Evolutionary conservation across 108 stramenopile species (phyloP).

Genomic region (Phaeodactylum tricornutum): DNA sequence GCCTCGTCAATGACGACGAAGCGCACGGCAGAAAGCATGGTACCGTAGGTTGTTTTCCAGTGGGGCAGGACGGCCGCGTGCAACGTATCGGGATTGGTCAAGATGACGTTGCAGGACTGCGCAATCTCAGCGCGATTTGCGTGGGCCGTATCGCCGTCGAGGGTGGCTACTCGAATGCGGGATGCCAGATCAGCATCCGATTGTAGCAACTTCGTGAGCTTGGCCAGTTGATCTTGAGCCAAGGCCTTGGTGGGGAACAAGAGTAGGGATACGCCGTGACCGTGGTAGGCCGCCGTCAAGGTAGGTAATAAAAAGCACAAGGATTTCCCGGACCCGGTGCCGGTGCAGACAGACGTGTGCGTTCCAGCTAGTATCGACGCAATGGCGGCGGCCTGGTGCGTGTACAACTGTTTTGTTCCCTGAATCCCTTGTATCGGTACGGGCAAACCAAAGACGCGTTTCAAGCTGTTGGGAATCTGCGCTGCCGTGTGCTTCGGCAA

Average conservation of each 20-base stretch:
- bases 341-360: conserved; percentile 78
- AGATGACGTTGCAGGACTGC: conserved; percentile 62
- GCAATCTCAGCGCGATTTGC: conserved; percentile 51
- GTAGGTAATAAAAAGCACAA: conserved; percentile 81
- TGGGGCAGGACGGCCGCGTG: conserved; percentile 89
- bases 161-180: conserved; percentile 40
- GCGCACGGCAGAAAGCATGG: conserved; percentile 40
- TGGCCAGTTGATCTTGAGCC: conserved; percentile 93
- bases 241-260: conserved; percentile 97
- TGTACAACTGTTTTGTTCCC: conserved; percentile 29
- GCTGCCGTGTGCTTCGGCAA: neutral
- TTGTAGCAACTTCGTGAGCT: conserved; percentile 38
- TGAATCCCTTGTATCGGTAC: neutral
- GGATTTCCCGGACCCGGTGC: conserved; percentile 85
- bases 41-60: conserved; percentile 54
- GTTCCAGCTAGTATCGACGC: conserved; percentile 36
- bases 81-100: conserved; percentile 97
- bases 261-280: conserved; percentile 41
- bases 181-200: conserved; percentile 15
- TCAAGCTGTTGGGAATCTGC: neutral
- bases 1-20: conserved; percentile 93
- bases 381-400: conserved; percentile 82
- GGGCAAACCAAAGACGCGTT: neutral
- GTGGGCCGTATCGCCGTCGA: conserved; percentile 79
- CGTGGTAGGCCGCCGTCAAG: conserved; percentile 46